Evolutionary conservation across 2,329 filamentous ascomycete species (phyloP).

Genomic region (Nannizziopsis barbatae): DNA sequence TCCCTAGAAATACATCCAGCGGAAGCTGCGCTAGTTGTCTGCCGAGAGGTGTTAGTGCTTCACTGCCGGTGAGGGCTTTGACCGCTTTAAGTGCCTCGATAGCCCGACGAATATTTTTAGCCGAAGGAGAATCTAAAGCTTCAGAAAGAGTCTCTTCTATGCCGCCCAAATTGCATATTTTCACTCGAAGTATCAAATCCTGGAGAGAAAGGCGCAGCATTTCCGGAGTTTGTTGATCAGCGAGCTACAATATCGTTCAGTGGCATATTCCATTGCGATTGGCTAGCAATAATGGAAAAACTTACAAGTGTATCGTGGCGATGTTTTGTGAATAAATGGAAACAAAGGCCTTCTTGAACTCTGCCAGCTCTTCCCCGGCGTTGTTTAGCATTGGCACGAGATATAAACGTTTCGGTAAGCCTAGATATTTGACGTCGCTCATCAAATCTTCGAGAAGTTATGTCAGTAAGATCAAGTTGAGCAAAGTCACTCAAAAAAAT

Average conservation of each 20-base stretch:
- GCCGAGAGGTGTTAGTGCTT: constrained; percentile 79
- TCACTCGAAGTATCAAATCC: constrained; percentile 88
- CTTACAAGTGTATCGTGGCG: constrained; percentile 60
- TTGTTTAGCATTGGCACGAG: constrained; percentile 89
- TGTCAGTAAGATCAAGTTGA: neutral
- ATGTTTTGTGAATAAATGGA: constrained; percentile 86
- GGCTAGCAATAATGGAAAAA: neutral
- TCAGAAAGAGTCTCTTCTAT: constrained; percentile 82
- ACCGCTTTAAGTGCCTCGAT: constrained; percentile 91
- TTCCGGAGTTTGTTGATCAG: constrained; percentile 88
- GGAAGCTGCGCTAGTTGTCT: constrained; percentile 78
- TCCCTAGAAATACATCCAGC: constrained; percentile 87
- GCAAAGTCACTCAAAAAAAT: neutral
- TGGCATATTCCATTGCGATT: neutral
- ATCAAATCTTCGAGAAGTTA: constrained; percentile 54
- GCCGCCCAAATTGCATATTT: constrained; percentile 90
- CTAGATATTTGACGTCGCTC: constrained; percentile 83
- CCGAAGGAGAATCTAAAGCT: constrained; percentile 78
- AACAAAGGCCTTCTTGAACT: constrained; percentile 89
- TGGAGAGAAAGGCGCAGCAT: constrained; percentile 90
- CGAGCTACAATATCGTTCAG: constrained; percentile 45
- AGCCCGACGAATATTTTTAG: constrained; percentile 84
- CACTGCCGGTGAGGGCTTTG: constrained; percentile 66
- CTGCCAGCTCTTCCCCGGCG: constrained; percentile 84
- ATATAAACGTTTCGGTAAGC: constrained; percentile 89